Percentiles rank a stretch among this genome's conserved stretches.
These are phyloP conservation scores for Geotrichum macrosporum DNA, from an alignment of 1,139 yeast genomes.

Conservation along the genomic window DNA sequence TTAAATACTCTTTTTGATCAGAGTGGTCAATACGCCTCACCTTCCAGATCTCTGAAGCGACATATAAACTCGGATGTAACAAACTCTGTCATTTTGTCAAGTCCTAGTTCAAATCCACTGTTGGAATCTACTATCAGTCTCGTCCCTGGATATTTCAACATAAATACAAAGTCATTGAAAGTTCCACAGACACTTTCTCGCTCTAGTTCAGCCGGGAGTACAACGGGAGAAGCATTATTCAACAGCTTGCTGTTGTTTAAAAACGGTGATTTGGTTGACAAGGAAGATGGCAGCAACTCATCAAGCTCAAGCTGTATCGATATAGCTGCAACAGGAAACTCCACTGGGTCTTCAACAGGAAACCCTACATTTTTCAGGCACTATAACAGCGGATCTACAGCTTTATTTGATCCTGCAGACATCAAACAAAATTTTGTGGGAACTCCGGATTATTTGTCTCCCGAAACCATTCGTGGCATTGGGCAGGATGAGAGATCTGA, in stretches of 20 bases:
- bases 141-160: slow-evolving; percentile 33
- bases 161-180: slow-evolving; percentile 6
- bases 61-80: background rate
- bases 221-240: slow-evolving; percentile 17
- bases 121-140: slow-evolving; percentile 31
- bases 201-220: slow-evolving; percentile 14
- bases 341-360: background rate
- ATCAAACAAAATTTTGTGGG: slow-evolving; percentile 67
- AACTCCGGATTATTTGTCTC: slow-evolving; percentile 95
- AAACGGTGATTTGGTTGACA: background rate
- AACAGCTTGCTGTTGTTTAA: slow-evolving; percentile 10
- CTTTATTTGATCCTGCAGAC: slow-evolving; percentile 29
- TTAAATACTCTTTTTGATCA: background rate
- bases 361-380: slow-evolving; percentile 1
- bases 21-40: background rate
- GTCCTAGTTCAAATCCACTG: slow-evolving; percentile 6
- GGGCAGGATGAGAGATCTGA: slow-evolving; percentile 85
- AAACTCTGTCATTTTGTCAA: background rate
- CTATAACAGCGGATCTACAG: slow-evolving; percentile 1
- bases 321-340: slow-evolving; percentile 1
- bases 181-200: slow-evolving; percentile 2
- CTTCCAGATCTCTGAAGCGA: background rate
- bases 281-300: slow-evolving; percentile 15
- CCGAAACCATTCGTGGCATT: slow-evolving; percentile 84
- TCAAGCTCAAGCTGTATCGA: slow-evolving; percentile 10